Evolutionary conservation across 306 rosid species (phyloP).

Genomic region (Cyamopsis tetragonoloba): DNA sequence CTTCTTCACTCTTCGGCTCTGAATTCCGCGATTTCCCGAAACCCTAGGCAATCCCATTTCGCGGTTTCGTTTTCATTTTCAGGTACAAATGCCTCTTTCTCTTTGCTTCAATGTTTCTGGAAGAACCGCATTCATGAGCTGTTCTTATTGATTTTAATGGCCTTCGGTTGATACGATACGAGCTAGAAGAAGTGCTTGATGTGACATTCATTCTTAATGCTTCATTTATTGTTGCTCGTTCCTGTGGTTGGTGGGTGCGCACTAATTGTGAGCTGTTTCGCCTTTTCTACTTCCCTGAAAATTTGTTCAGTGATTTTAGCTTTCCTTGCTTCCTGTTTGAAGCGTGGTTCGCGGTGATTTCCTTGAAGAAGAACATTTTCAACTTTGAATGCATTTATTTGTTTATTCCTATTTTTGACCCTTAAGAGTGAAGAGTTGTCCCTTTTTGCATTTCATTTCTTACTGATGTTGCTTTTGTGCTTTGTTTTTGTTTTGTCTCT

Average conservation of each 20-base stretch:
- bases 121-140: not conserved
- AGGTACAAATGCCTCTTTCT: not conserved
- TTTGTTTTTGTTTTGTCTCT: too few species aligned
- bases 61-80: not conserved
- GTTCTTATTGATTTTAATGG: not conserved
- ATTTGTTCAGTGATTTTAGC: constrained; percentile 12
- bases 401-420: not conserved
- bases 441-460: not conserved
- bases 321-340: not conserved
- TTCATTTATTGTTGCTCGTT: constrained; percentile 12
- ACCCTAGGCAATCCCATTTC: constrained; percentile 42
- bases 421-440: too few species aligned
- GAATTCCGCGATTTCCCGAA: constrained; percentile 22
- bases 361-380: not conserved
- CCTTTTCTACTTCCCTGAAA: not conserved
- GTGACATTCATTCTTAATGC: constrained; percentile 29
- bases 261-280: constrained; percentile 4
- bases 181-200: not conserved
- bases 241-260: constrained; percentile 4
- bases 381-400: not conserved
- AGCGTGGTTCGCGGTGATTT: not conserved
- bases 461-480: not conserved
- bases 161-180: not conserved
- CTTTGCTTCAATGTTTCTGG: not conserved
- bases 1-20: constrained; percentile 16